phyloP scores from a whole-genome alignment of 129 eudicot genomes.

The Pseudognaphalium luteoalbum region DNA sequence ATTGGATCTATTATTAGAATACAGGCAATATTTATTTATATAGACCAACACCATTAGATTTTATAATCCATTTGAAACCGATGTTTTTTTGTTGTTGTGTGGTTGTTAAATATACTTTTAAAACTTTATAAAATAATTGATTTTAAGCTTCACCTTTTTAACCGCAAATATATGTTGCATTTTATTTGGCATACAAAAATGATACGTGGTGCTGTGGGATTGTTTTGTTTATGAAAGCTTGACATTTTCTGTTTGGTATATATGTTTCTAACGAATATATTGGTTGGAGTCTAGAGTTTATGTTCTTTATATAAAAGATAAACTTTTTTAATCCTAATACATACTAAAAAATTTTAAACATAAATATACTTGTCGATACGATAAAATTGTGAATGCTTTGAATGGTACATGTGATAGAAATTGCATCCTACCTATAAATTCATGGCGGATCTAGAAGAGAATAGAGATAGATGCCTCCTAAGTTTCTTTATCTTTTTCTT shows the following conservation, averaged over 20 bases:
- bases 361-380: no score
- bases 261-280: not conserved
- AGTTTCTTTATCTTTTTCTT: no score
- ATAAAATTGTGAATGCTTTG: no score
- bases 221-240: constrained; percentile 9
- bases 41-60: constrained; percentile 12
- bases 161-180: not conserved
- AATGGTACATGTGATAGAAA: no score
- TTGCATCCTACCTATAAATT: no score
- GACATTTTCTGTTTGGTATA: not conserved
- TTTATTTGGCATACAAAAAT: constrained; percentile 24
- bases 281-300: not conserved
- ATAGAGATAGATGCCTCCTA: no score
- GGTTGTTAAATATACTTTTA: constrained; percentile 6
- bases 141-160: not conserved
- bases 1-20: constrained; percentile 13
- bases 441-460: no score
- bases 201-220: constrained; percentile 9
- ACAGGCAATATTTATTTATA: constrained; percentile 13
- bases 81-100: constrained; percentile 6
- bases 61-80: constrained; percentile 9
- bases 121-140: not conserved
- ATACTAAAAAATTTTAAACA: no score
- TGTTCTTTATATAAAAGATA: not conserved
- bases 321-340: not conserved